phyloP scores from a whole-genome alignment of 2,329 filamentous ascomycete species.

The Lachnellula cervina region DNA sequence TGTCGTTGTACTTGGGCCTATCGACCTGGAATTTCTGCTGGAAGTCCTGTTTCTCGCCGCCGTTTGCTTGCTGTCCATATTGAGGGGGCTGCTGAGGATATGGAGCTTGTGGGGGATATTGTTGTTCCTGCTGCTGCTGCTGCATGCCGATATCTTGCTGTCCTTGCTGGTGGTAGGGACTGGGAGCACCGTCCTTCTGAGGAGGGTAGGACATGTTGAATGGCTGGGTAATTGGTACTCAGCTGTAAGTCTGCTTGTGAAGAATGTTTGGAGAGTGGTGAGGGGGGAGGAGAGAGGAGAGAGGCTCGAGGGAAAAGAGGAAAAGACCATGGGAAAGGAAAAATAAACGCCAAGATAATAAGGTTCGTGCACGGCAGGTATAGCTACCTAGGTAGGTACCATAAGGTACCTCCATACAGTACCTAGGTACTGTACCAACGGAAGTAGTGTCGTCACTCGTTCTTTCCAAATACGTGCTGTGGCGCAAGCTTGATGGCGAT shows the following conservation, averaged over 20 bases:
- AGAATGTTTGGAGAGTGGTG: not conserved
- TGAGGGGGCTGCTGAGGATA: conserved; percentile 21
- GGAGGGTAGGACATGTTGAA: conserved; percentile 24
- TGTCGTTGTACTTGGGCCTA: conserved; percentile 82
- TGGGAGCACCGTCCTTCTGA: conserved; percentile 18
- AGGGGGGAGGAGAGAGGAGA: not conserved
- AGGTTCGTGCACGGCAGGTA: too few species aligned
- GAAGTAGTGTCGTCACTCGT: too few species aligned
- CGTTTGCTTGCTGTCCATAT: conserved; percentile 13
- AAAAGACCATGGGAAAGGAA: too few species aligned
- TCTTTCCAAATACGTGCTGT: too few species aligned
- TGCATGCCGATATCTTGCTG: conserved; percentile 15
- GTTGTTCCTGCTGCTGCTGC: conserved; percentile 12
- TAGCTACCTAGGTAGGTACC: too few species aligned
- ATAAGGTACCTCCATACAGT: too few species aligned
- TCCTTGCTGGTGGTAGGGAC: conserved; percentile 21
- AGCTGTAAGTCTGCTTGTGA: not conserved
- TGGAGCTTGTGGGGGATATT: conserved; percentile 10
- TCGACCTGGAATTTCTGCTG: conserved; percentile 78
- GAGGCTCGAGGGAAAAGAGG: too few species aligned
- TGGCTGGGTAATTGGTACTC: not conserved
- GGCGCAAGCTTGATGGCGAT: too few species aligned
- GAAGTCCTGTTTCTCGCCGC: conserved; percentile 42
- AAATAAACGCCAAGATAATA: too few species aligned
- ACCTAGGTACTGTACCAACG: too few species aligned